A percentile compares a stretch with the other conserved stretches of the same genome.
phyloP scores from a whole-genome alignment of 306 rosid species.

The Glycine soja region DNA sequence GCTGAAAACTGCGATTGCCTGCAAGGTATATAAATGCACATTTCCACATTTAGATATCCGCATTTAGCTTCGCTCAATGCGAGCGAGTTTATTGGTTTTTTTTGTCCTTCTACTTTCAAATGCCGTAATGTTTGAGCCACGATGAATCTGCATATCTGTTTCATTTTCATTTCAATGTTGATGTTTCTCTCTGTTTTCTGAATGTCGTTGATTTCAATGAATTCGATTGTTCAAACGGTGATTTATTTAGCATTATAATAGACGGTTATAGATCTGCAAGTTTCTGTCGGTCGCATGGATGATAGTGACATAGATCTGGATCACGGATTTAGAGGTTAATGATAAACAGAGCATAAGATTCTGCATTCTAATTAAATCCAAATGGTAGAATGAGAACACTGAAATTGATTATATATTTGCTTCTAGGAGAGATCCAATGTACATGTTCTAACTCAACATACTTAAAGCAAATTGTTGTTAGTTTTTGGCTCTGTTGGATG shows the following conservation, averaged over 20 bases:
- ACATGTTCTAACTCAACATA: not conserved
- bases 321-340: not conserved
- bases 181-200: not conserved
- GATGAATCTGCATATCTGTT: constrained; percentile 8
- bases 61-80: too few relatives aligned
- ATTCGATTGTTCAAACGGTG: not conserved
- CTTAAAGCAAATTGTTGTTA: not conserved
- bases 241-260: not conserved
- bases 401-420: not conserved
- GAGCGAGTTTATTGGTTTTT: too few relatives aligned
- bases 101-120: not conserved
- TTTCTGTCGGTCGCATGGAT: not conserved
- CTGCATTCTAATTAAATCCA: not conserved
- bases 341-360: not conserved
- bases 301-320: not conserved
- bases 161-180: not conserved
- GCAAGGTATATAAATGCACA: constrained; percentile 63
- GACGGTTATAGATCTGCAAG: not conserved
- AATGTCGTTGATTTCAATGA: not conserved
- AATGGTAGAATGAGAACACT: not conserved
- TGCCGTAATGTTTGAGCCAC: not conserved
- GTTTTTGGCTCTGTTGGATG: not conserved
- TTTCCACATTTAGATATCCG: not conserved
- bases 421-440: not conserved
- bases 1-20: constrained; percentile 93